phyloP scores from a whole-genome alignment of 1,139 yeast genomes.

The Diutina ranongensis region DNA sequence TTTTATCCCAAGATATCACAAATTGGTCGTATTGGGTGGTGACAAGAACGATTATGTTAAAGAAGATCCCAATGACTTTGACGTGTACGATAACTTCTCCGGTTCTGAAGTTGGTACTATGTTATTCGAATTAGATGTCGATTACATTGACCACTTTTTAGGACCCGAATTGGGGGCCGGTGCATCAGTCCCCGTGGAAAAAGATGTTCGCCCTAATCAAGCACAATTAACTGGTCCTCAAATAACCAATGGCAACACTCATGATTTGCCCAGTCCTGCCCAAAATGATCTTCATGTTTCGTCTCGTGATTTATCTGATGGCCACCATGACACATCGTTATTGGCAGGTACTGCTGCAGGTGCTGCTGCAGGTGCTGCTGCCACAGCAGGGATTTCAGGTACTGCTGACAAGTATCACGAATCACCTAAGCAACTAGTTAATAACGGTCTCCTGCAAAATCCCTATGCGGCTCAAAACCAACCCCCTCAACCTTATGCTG shows the following conservation, averaged over 20 bases:
- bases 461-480: too few relatives aligned
- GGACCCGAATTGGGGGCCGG: slow-evolving; percentile 8
- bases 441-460: not conserved
- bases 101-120: slow-evolving; percentile 45
- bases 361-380: slow-evolving; percentile 10
- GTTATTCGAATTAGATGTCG: slow-evolving; percentile 50
- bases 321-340: not conserved
- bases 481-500: not conserved
- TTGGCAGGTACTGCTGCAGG: slow-evolving; percentile 7
- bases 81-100: slow-evolving; percentile 38
- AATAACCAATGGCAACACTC: not conserved
- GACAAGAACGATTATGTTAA: slow-evolving; percentile 53
- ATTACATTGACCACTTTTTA: slow-evolving; percentile 22
- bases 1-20: slow-evolving; percentile 50
- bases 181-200: not conserved
- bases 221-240: not conserved
- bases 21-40: slow-evolving; percentile 84
- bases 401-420: not conserved
- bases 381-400: slow-evolving; percentile 8
- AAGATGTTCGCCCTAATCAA: too few relatives aligned
- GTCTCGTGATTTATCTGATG: not conserved
- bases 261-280: not conserved
- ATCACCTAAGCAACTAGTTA: not conserved
- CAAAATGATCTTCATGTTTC: not conserved
- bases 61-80: slow-evolving; percentile 25